phyloP scores from a whole-genome alignment of 768 basidiomycete genomes.

The Boletellus ananiceps region DNA sequence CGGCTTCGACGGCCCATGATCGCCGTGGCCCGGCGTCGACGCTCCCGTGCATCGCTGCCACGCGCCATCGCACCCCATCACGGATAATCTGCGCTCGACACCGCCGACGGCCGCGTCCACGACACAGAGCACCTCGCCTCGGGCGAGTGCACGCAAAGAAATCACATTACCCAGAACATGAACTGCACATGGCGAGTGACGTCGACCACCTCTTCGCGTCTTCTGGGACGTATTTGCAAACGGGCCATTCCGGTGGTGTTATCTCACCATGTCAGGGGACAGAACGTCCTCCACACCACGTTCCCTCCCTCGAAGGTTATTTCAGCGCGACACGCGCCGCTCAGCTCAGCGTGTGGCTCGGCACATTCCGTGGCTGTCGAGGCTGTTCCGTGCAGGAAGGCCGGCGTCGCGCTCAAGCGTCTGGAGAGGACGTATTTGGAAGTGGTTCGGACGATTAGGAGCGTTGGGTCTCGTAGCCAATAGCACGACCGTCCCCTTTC shows the following conservation, averaged over 20 bases:
- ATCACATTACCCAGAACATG: constrained; percentile 11
- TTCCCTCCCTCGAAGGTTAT: constrained; percentile 30
- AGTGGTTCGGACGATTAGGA: constrained; percentile 2
- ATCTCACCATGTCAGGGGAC: constrained; percentile 13
- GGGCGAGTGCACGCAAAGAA: background rate
- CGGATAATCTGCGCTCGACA: background rate
- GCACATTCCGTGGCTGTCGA: constrained; percentile 18
- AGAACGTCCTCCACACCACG: constrained; percentile 27
- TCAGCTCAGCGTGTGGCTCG: constrained; percentile 5
- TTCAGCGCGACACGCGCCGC: constrained; percentile 8
- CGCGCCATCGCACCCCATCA: background rate
- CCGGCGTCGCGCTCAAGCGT: background rate
- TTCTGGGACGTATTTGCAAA: constrained; percentile 17
- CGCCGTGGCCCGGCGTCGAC: constrained; percentile 3
- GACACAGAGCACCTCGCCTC: too few relatives aligned
- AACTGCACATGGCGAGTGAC: constrained; percentile 25
- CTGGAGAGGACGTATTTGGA: constrained; percentile 19
- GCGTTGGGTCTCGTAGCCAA: constrained; percentile 3
- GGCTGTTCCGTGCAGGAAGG: constrained; percentile 15
- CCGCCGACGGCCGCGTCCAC: background rate
- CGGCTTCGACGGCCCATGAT: constrained; percentile 9
- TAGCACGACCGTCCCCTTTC: constrained; percentile 19
- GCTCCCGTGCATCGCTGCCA: constrained; percentile 5
- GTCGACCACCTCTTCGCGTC: background rate
- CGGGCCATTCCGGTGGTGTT: constrained; percentile 13